Conservation (phyloP, 352 stramenopile genomes). For the Pythium sukuiense region DNA sequence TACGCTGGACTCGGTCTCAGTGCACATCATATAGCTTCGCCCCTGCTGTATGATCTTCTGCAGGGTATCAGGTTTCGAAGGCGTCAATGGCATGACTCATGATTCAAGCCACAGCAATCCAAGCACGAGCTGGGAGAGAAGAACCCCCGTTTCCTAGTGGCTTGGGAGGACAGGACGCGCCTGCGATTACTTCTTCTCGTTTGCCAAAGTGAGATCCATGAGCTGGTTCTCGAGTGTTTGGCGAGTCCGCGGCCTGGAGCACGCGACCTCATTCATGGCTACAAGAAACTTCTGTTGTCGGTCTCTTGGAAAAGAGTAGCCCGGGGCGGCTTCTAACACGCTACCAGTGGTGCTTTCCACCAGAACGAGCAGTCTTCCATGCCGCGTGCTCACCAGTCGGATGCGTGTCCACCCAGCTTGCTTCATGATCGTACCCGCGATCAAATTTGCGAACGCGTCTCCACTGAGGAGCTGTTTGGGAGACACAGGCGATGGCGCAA, state of each 20-base stretch:
- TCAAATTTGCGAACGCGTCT: neutral
- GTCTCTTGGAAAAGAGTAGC: neutral
- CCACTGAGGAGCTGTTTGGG: neutral
- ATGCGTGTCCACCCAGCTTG: neutral
- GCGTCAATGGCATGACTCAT: too few relatives aligned
- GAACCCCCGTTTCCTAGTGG: too few relatives aligned
- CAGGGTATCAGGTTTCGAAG: too few relatives aligned
- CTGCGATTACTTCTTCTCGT: too few relatives aligned
- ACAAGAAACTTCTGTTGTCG: neutral
- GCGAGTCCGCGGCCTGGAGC: neutral
- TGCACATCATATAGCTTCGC: too few relatives aligned
- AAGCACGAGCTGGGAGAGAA: too few relatives aligned
- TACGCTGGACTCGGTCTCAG: too few relatives aligned
- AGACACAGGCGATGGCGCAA: neutral
- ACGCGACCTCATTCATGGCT: neutral
- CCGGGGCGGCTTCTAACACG: neutral
- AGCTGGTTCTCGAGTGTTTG: neutral
- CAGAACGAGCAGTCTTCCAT: neutral
- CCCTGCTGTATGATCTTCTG: too few relatives aligned
- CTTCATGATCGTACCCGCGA: neutral
- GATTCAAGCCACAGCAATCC: too few relatives aligned
- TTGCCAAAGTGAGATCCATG: neutral
- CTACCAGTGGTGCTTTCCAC: neutral
- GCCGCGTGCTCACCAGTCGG: neutral
- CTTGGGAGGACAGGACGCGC: too few relatives aligned